Evolutionary conservation across 2,329 filamentous ascomycete species (phyloP).

Genomic region (Exophiala sp.): DNA sequence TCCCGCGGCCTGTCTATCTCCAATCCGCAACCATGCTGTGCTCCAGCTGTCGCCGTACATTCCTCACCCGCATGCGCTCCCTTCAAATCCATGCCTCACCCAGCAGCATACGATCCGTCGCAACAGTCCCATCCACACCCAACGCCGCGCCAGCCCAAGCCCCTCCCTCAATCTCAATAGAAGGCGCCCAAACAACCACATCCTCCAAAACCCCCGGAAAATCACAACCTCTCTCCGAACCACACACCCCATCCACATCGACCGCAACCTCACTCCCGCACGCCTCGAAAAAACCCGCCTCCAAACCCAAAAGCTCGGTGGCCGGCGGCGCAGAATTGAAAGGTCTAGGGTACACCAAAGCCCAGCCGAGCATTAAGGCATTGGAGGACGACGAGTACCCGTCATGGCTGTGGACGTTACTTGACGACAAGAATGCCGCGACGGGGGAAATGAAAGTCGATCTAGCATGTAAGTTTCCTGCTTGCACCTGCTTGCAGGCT

Average conservation of each 20-base stretch:
- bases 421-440: slow-evolving; percentile 37
- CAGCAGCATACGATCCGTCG: slow-evolving; percentile 9
- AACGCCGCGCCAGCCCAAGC: slow-evolving; percentile 22
- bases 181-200: slow-evolving; percentile 12
- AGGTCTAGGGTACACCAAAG: slow-evolving; percentile 47
- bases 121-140: slow-evolving; percentile 20
- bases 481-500: no score
- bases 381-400: slow-evolving; percentile 48
- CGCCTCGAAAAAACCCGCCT: slow-evolving; percentile 29
- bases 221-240: slow-evolving; percentile 40
- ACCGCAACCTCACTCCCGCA: slow-evolving; percentile 7
- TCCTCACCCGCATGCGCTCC: slow-evolving; percentile 17
- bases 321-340: slow-evolving; percentile 39
- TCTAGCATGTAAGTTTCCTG: slow-evolving; percentile 35
- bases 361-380: slow-evolving; percentile 43
- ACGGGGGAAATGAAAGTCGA: slow-evolving; percentile 37
- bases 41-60: slow-evolving; percentile 22
- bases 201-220: slow-evolving; percentile 40
- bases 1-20: neutral
- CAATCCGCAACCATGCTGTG: slow-evolving; percentile 24
- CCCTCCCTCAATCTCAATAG: slow-evolving; percentile 16
- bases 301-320: slow-evolving; percentile 38
- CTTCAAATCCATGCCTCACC: neutral
- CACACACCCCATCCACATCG: slow-evolving; percentile 20
- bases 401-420: slow-evolving; percentile 46